Conservation (phyloP, 225 moss, liverwort and hornwort species). For the Marchantia paleacea region DNA sequence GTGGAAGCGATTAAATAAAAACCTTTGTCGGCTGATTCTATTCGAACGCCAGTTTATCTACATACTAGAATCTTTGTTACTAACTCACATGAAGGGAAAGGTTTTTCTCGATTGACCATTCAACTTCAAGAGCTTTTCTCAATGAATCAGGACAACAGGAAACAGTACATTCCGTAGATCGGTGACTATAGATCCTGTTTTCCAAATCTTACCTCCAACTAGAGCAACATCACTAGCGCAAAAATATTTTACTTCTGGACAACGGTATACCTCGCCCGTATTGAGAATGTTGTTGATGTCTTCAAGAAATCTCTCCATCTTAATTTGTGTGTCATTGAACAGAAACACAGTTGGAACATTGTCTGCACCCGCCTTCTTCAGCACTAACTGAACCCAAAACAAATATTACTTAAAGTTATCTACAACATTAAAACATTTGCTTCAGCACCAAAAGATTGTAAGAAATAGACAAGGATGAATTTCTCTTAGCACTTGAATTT, state of each 20-base stretch:
- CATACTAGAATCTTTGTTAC: too few species aligned
- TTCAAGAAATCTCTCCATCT: constrained; percentile 63
- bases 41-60: too few species aligned
- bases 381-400: constrained; percentile 41
- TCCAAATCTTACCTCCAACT: background rate
- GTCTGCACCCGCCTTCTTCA: constrained; percentile 69
- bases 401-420: background rate
- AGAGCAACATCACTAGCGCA: background rate
- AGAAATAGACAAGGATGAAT: background rate
- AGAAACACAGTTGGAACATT: constrained; percentile 56
- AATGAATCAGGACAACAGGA: too few species aligned
- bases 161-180: too few species aligned
- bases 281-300: constrained; percentile 71
- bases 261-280: constrained; percentile 54
- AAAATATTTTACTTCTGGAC: background rate
- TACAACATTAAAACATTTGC: background rate
- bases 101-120: too few species aligned
- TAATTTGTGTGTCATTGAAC: constrained; percentile 68
- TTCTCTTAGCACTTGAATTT: background rate
- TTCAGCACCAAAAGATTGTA: background rate
- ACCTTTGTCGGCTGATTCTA: too few species aligned
- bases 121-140: too few species aligned
- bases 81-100: too few species aligned
- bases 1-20: too few species aligned
- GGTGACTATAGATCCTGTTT: background rate